These are phyloP conservation scores for Chloromonas sp. DNA, from an alignment of 163 green algal species.

Conservation along the genomic window DNA sequence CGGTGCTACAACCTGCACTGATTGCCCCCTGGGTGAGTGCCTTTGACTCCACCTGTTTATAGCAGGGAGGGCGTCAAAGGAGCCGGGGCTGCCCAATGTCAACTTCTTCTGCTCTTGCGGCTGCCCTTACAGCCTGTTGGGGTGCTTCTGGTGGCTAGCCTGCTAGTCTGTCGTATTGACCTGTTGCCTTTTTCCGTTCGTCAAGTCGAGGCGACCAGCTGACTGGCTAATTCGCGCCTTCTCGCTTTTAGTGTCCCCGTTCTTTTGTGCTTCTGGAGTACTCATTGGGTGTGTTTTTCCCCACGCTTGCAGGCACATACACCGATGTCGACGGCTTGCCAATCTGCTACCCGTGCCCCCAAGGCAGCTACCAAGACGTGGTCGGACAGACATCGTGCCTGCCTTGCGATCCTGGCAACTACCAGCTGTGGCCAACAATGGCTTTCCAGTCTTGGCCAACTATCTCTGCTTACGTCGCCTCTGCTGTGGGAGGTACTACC, in stretches of 20 bases:
- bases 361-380: neutral
- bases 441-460: neutral
- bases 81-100: too few species aligned
- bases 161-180: too few species aligned
- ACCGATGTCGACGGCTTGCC: neutral
- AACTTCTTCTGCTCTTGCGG: too few species aligned
- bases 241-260: too few species aligned
- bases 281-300: too few species aligned
- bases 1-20: neutral
- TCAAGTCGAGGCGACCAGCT: too few species aligned
- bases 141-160: too few species aligned
- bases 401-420: neutral
- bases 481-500: neutral
- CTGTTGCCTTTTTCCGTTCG: too few species aligned
- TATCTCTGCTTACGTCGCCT: neutral
- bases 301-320: neutral
- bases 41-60: neutral
- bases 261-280: too few species aligned
- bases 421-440: neutral
- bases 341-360: constrained; percentile 7
- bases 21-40: neutral
- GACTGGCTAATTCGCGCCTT: too few species aligned
- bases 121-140: too few species aligned
- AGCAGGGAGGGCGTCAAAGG: neutral
- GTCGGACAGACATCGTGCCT: neutral